Conservation (phyloP, 495 filamentous ascomycete species). For the Penicillium maclennaniae region DNA sequence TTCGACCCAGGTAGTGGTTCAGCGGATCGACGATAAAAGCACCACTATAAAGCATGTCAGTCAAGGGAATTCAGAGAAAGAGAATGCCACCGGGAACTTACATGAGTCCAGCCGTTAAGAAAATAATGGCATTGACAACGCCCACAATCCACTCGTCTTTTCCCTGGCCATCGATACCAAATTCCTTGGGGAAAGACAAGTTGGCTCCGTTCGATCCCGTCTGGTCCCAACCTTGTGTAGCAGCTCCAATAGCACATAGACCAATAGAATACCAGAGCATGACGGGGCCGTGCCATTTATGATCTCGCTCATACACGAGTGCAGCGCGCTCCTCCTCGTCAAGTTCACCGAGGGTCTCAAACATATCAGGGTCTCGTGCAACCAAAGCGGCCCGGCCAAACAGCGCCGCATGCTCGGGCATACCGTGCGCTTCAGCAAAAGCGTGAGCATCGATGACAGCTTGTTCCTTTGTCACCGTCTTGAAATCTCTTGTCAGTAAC, state of each 20-base stretch:
- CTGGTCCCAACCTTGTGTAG: constrained; percentile 59
- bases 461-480: constrained; percentile 35
- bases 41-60: constrained; percentile 37
- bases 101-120: constrained; percentile 30
- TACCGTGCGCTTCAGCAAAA: constrained; percentile 36
- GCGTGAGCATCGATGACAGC: constrained; percentile 31
- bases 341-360: constrained; percentile 18
- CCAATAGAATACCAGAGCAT: constrained; percentile 36
- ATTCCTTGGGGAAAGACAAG: constrained; percentile 51
- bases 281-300: constrained; percentile 33
- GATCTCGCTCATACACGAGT: constrained; percentile 27
- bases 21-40: constrained; percentile 49
- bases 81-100: constrained; percentile 33
- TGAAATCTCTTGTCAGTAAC: not conserved
- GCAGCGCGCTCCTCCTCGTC: constrained; percentile 18
- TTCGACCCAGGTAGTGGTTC: constrained; percentile 52
- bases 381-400: constrained; percentile 41
- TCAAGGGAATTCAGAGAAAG: not conserved
- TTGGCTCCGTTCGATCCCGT: constrained; percentile 67
- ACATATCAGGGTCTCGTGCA: constrained; percentile 24
- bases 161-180: constrained; percentile 43
- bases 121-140: constrained; percentile 50
- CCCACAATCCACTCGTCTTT: constrained; percentile 56
- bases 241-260: constrained; percentile 33
- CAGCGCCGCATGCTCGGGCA: constrained; percentile 40